These are phyloP conservation scores for Conoideocrella luteorostrata DNA, from an alignment of 2,329 filamentous ascomycete genomes.

Conservation along the genomic window DNA sequence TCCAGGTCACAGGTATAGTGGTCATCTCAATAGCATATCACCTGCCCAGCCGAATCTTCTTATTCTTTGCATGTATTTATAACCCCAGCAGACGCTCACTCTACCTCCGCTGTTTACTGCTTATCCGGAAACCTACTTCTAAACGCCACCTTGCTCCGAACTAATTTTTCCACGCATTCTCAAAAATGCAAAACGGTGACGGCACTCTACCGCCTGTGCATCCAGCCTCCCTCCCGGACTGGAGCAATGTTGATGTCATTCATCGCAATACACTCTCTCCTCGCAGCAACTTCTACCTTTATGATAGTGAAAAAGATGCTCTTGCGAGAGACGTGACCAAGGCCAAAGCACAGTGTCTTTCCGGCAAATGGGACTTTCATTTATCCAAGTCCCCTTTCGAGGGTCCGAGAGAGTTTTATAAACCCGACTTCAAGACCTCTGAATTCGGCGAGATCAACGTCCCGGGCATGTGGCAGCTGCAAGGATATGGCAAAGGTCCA, in stretches of 20 bases:
- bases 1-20: background rate
- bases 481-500: constrained; percentile 56
- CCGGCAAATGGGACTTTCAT: constrained; percentile 49
- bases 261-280: constrained; percentile 54
- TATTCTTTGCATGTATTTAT: too few species aligned
- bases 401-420: constrained; percentile 36
- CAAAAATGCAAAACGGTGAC: background rate
- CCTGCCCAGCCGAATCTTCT: too few species aligned
- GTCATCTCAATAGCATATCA: too few species aligned
- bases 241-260: constrained; percentile 54
- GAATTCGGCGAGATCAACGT: constrained; percentile 43
- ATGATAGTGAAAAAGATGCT: constrained; percentile 41
- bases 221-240: constrained; percentile 38
- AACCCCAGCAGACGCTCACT: too few species aligned
- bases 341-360: constrained; percentile 38
- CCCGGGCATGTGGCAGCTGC: constrained; percentile 65
- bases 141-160: background rate
- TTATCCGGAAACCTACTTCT: background rate
- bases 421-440: constrained; percentile 27
- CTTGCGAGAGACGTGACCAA: constrained; percentile 33
- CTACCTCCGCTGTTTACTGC: too few species aligned
- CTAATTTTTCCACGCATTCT: background rate
- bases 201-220: background rate
- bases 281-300: constrained; percentile 51
- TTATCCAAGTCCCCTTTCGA: constrained; percentile 38